These are phyloP conservation scores for Rickenella mellea DNA, from an alignment of 768 basidiomycete species.

Conservation along the genomic window DNA sequence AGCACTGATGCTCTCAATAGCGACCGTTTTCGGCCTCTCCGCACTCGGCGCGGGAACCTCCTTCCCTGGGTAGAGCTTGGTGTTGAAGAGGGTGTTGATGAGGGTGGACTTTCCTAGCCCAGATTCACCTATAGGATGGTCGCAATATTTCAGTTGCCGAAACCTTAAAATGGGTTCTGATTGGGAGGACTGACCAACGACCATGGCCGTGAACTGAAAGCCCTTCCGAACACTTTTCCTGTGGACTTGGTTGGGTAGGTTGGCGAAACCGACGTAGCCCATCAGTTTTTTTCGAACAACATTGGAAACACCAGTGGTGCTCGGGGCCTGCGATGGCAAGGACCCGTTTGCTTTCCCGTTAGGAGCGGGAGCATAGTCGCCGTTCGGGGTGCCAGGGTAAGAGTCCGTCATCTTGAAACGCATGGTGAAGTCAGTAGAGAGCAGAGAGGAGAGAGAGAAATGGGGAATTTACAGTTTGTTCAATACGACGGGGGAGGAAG, in stretches of 20 bases:
- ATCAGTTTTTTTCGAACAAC: conserved; percentile 83
- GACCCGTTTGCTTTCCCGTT: conserved; percentile 57
- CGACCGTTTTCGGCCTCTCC: conserved; percentile 86
- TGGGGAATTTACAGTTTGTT: conserved; percentile 16
- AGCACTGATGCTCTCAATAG: conserved; percentile 97
- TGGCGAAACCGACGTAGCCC: conserved; percentile 95
- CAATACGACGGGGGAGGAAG: conserved; percentile 28
- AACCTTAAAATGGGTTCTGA: conserved; percentile 14
- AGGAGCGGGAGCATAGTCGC: conserved; percentile 42
- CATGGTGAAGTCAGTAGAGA: conserved; percentile 13
- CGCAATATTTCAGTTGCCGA: not conserved
- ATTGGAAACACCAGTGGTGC: conserved; percentile 21
- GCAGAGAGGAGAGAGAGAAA: conserved; percentile 14
- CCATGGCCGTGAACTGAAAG: conserved; percentile 98
- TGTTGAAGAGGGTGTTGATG: conserved; percentile 98
- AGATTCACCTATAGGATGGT: conserved; percentile 67
- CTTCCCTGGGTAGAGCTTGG: conserved; percentile 86
- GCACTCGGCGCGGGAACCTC: conserved; percentile 74
- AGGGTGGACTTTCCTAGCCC: conserved; percentile 98
- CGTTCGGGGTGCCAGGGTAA: conserved; percentile 58
- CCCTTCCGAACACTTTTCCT: conserved; percentile 97
- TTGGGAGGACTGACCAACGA: conserved; percentile 71
- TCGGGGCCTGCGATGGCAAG: conserved; percentile 37
- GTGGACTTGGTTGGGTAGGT: conserved; percentile 98
- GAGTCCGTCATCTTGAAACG: conserved; percentile 61